A percentile compares a stretch with the other conserved stretches of the same genome.
Evolutionary conservation across 495 filamentous ascomycete species (phyloP).

Genomic region (Tuber indicum): DNA sequence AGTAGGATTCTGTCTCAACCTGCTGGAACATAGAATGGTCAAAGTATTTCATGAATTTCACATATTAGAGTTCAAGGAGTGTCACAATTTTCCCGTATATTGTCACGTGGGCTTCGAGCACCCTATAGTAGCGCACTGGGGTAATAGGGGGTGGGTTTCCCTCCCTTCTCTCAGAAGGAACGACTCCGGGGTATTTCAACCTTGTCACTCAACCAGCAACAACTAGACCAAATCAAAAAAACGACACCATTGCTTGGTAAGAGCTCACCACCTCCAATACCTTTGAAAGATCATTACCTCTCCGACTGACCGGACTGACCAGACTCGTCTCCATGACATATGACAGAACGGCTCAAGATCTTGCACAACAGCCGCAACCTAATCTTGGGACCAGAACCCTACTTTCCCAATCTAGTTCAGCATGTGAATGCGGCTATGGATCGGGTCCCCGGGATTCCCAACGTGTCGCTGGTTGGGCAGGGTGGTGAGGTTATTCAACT

Average conservation of each 20-base stretch:
- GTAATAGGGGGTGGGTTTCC: neutral
- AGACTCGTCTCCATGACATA: neutral
- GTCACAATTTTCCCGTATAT: neutral
- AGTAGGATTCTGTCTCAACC: too few species aligned
- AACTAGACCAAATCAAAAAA: neutral
- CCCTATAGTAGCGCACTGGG: neutral
- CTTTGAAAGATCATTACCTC: neutral
- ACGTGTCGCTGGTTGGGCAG: conserved; percentile 7
- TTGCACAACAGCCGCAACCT: neutral
- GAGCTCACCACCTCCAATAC: neutral
- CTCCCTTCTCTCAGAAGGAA: neutral
- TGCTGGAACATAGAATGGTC: too few species aligned
- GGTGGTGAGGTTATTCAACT: conserved; percentile 2
- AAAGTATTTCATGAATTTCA: too few species aligned
- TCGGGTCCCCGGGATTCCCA: conserved; percentile 11
- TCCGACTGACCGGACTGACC: neutral
- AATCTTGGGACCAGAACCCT: conserved; percentile 6
- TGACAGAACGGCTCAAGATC: neutral
- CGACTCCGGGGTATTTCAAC: neutral
- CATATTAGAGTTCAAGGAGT: neutral
- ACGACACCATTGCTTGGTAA: neutral
- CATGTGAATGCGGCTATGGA: conserved; percentile 17
- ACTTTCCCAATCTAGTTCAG: neutral
- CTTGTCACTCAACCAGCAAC: neutral
- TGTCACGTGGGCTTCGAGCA: neutral